These are phyloP conservation scores for Gracilaria gracilis DNA, from an alignment of 23 red algal species.

Conservation along the genomic window DNA sequence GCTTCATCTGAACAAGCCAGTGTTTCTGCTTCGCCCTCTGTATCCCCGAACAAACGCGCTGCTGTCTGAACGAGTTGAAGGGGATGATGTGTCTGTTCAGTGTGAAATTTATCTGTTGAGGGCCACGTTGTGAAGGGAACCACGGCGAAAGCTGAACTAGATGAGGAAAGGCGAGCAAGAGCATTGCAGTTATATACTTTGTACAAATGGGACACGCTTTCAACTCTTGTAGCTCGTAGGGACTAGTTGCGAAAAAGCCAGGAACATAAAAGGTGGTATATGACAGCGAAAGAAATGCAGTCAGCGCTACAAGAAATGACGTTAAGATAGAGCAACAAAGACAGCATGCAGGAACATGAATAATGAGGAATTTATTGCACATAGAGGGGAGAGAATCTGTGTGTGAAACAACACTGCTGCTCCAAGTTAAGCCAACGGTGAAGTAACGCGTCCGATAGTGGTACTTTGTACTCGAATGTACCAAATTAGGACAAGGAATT, in stretches of 20 bases:
- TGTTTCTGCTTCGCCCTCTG: background rate
- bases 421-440: constrained; percentile 66
- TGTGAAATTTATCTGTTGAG: constrained; percentile 9
- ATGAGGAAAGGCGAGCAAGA: background rate
- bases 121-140: background rate
- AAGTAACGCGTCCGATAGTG: constrained; percentile 35
- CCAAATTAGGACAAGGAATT: constrained; percentile 58
- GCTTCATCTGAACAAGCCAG: background rate
- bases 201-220: background rate
- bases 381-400: background rate
- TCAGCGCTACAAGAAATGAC: background rate
- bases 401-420: background rate
- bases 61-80: background rate
- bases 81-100: constrained; percentile 6
- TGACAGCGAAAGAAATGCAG: background rate
- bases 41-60: background rate
- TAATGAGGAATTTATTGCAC: background rate
- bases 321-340: background rate
- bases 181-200: background rate
- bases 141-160: background rate
- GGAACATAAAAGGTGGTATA: background rate
- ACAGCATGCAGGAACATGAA: background rate
- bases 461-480: constrained; percentile 50
- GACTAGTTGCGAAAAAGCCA: background rate
- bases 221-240: background rate